These are phyloP conservation scores for Gaeumannomyces sp. DNA, from an alignment of 2,329 filamentous ascomycete genomes.

Conservation along the genomic window DNA sequence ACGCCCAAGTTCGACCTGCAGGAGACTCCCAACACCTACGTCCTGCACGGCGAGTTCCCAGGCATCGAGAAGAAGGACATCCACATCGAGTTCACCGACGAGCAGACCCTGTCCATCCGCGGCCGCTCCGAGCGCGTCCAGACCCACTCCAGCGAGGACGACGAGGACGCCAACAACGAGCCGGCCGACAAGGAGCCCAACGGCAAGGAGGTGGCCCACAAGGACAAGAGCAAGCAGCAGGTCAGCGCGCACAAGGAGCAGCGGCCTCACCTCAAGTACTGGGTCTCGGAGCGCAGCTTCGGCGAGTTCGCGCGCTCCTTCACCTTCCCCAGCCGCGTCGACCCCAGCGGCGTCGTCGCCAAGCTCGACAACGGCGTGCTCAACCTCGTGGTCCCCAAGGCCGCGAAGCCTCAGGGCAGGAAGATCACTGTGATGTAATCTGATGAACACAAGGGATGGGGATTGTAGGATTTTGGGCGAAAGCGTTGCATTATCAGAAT, in stretches of 20 bases:
- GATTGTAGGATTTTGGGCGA: background rate
- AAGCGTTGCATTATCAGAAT: too few relatives aligned
- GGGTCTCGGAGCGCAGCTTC: slow-evolving; percentile 60
- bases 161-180: slow-evolving; percentile 35
- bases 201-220: slow-evolving; percentile 23
- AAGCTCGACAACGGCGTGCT: slow-evolving; percentile 51
- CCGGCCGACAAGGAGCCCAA: slow-evolving; percentile 26
- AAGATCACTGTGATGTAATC: slow-evolving; percentile 2
- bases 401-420: slow-evolving; percentile 38
- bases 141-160: slow-evolving; percentile 56
- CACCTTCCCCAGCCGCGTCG: slow-evolving; percentile 54
- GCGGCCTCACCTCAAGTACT: slow-evolving; percentile 42
- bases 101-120: slow-evolving; percentile 64
- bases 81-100: slow-evolving; percentile 71
- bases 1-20: slow-evolving; percentile 73
- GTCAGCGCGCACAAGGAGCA: background rate
- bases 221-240: slow-evolving; percentile 9
- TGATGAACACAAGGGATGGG: background rate
- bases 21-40: slow-evolving; percentile 61
- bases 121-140: slow-evolving; percentile 59
- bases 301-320: slow-evolving; percentile 65
- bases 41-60: slow-evolving; percentile 74
- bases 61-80: slow-evolving; percentile 70
- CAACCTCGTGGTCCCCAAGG: slow-evolving; percentile 60
- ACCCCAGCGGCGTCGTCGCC: slow-evolving; percentile 25